Percentiles rank a stretch among this genome's conserved stretches.
These are phyloP conservation scores for Colletotrichum navitas DNA, from an alignment of 2,329 filamentous ascomycete genomes.

Conservation along the genomic window DNA sequence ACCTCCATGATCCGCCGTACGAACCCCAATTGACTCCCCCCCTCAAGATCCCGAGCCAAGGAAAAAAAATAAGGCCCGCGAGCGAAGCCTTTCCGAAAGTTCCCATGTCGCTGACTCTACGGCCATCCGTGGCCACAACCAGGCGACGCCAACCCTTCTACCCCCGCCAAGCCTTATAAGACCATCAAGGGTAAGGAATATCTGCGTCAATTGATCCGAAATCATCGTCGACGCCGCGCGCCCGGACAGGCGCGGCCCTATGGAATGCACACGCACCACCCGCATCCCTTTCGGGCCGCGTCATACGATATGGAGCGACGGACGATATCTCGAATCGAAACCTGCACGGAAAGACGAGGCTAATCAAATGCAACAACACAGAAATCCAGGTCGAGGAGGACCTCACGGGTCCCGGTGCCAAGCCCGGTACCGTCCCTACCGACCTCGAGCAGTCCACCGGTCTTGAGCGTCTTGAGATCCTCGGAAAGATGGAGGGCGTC, in stretches of 20 bases:
- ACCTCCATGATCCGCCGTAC: constrained; percentile 73
- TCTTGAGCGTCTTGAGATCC: constrained; percentile 97
- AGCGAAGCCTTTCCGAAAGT: constrained; percentile 30
- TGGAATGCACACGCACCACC: constrained; percentile 14
- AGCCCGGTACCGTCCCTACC: constrained; percentile 86
- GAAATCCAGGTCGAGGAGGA: constrained; percentile 88
- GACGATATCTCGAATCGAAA: constrained; percentile 10
- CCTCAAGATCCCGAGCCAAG: constrained; percentile 5
- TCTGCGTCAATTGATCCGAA: constrained; percentile 35
- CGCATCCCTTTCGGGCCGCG: constrained; percentile 34
- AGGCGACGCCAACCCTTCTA: constrained; percentile 56
- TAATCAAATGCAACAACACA: constrained; percentile 55
- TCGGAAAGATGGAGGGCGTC: constrained; percentile 99
- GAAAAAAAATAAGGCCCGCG: constrained; percentile 25
- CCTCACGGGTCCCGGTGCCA: constrained; percentile 85
- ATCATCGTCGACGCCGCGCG: constrained; percentile 17
- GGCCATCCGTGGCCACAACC: constrained; percentile 22
- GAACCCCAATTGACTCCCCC: constrained; percentile 47
- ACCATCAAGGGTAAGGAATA: constrained; percentile 59
- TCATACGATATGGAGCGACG: constrained; percentile 29
- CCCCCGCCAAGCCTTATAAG: constrained; percentile 58
- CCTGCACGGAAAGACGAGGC: constrained; percentile 3
- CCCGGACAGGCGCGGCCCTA: constrained; percentile 26
- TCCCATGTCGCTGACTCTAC: constrained; percentile 35
- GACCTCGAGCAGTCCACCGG: constrained; percentile 96